Evolutionary conservation across 345 rosid species (phyloP).

Genomic region (Rhodomyrtus tomentosa): DNA sequence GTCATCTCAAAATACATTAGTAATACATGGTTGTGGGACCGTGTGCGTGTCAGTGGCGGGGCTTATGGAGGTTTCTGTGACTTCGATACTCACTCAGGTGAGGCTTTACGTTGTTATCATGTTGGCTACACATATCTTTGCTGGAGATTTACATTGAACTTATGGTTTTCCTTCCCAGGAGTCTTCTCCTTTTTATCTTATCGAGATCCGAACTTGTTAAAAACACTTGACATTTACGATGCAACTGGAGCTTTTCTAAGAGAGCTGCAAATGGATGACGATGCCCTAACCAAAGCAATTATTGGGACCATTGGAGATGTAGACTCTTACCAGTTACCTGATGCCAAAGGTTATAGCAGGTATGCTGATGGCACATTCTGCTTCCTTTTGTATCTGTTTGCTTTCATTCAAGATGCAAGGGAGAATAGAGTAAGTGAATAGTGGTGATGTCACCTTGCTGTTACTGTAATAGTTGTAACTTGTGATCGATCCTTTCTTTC

Average conservation of each 20-base stretch:
- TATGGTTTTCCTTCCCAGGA: constrained; percentile 24
- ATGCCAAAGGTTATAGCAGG: constrained; percentile 99
- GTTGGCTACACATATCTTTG: neutral
- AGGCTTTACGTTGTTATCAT: neutral
- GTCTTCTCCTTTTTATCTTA: constrained; percentile 81
- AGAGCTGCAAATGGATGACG: constrained; percentile 72
- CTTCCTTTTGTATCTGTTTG: neutral
- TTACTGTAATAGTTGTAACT: neutral
- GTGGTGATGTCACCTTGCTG: neutral
- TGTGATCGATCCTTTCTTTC: neutral
- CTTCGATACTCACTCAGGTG: constrained; percentile 93
- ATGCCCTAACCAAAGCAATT: constrained; percentile 79
- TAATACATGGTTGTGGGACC: constrained; percentile 97
- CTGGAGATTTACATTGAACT: neutral
- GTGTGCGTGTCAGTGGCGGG: constrained; percentile 94
- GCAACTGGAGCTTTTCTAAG: constrained; percentile 81
- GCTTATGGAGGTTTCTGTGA: constrained; percentile 98
- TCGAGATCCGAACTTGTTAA: constrained; percentile 86
- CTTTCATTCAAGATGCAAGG: neutral
- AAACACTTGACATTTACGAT: constrained; percentile 82
- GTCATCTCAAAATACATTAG: constrained; percentile 85
- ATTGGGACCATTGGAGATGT: constrained; percentile 95
- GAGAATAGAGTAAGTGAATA: neutral
- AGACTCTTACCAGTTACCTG: constrained; percentile 92
- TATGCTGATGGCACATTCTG: constrained; percentile 10